Conservation (phyloP, 495 filamentous ascomycete species). For the Penicillium arizonense region DNA sequence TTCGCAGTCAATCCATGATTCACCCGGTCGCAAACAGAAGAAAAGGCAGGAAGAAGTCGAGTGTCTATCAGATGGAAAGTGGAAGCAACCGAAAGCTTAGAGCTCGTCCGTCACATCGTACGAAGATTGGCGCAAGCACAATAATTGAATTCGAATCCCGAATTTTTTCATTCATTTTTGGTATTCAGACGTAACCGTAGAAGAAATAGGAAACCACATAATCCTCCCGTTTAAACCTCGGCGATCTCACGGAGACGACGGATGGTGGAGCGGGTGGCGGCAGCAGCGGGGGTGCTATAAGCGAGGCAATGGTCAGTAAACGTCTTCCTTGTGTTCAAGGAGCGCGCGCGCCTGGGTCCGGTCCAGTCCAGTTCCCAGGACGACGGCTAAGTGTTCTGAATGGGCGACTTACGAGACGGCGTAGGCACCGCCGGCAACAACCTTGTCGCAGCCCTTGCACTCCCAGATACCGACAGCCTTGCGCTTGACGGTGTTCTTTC, state of each 20-base stretch:
- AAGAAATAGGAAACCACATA: conserved; percentile 44
- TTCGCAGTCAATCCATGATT: neutral
- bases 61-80: neutral
- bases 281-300: conserved; percentile 86
- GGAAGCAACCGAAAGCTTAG: neutral
- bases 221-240: conserved; percentile 71
- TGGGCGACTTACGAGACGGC: conserved; percentile 80
- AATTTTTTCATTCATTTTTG: conserved; percentile 45
- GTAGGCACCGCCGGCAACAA: conserved; percentile 94
- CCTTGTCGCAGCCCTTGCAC: conserved; percentile 92
- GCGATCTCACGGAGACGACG: conserved; percentile 96
- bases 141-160: conserved; percentile 31
- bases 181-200: conserved; percentile 43
- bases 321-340: neutral
- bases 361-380: no score
- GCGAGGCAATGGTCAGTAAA: conserved; percentile 20
- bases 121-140: conserved; percentile 15
- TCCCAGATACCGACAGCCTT: conserved; percentile 94
- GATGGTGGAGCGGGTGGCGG: conserved; percentile 95
- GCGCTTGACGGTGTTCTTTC: conserved; percentile 91
- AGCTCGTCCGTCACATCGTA: neutral
- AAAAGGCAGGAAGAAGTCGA: neutral
- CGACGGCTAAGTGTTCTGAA: no score
- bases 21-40: neutral
- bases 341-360: no score